Evolutionary conservation across 441 rosid species (phyloP).

Genomic region (Croton setiger): DNA sequence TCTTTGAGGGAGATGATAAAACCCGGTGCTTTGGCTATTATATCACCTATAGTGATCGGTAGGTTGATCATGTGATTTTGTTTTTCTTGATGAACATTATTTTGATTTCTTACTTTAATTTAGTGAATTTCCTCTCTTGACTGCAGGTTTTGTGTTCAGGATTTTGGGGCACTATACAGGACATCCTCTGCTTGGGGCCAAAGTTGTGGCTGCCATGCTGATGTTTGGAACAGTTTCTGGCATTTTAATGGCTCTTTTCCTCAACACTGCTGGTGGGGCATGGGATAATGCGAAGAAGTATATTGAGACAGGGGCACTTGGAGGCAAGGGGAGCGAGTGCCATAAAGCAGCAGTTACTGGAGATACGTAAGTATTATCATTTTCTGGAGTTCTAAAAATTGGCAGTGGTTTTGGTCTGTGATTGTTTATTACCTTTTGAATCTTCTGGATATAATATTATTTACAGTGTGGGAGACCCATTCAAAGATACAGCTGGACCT

Average conservation of each 20-base stretch:
- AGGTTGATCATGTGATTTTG: slow-evolving; percentile 15
- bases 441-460: neutral
- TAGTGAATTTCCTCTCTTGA: slow-evolving; percentile 17
- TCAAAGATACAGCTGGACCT: slow-evolving; percentile 98
- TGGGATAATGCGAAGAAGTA: slow-evolving; percentile 99
- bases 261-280: slow-evolving; percentile 97
- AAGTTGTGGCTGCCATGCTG: slow-evolving; percentile 89
- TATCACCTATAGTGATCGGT: slow-evolving; percentile 89
- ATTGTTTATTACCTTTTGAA: neutral
- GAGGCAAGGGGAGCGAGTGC: slow-evolving; percentile 95
- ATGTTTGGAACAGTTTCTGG: slow-evolving; percentile 98
- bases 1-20: slow-evolving; percentile 97
- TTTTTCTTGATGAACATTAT: neutral
- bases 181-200: slow-evolving; percentile 93
- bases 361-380: slow-evolving; percentile 69
- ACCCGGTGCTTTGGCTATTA: slow-evolving; percentile 91
- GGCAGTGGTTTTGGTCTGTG: neutral
- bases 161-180: slow-evolving; percentile 87
- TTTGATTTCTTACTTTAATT: neutral
- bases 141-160: slow-evolving; percentile 78
- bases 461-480: slow-evolving; percentile 97
- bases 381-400: neutral
- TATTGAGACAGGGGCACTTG: slow-evolving; percentile 93
- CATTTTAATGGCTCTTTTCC: slow-evolving; percentile 97
- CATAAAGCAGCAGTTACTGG: slow-evolving; percentile 98